These are phyloP conservation scores for Zygosaccharomyces bailii DNA, from an alignment of 805 yeast species.

Conservation along the genomic window DNA sequence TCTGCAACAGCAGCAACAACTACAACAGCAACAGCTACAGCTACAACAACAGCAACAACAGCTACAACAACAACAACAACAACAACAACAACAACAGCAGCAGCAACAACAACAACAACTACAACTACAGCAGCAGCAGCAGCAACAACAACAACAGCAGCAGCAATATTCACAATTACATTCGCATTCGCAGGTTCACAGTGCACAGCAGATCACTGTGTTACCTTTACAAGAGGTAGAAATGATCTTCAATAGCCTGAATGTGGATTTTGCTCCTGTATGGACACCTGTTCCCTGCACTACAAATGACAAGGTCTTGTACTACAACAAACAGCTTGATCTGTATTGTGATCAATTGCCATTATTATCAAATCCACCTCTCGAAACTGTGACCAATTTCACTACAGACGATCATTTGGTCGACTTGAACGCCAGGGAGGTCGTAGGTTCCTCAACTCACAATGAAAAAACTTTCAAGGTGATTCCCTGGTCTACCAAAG, in stretches of 20 bases:
- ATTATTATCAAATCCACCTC: conserved; percentile 39
- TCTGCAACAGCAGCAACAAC: conserved; percentile 4
- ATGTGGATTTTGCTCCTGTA: conserved; percentile 39
- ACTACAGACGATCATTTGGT: conserved; percentile 32
- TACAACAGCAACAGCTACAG: neutral
- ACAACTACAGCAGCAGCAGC: neutral
- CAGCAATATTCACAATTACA: conserved; percentile 5
- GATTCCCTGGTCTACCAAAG: conserved; percentile 9
- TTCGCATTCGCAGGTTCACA: conserved; percentile 1
- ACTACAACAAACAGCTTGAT: conserved; percentile 57
- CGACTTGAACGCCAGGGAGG: conserved; percentile 29
- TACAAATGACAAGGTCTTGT: conserved; percentile 51
- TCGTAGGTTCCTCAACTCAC: conserved; percentile 21
- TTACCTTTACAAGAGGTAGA: conserved; percentile 40
- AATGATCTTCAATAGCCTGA: conserved; percentile 36
- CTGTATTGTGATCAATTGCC: conserved; percentile 61
- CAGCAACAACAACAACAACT: neutral
- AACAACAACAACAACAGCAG: conserved; percentile 2
- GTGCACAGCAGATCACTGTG: conserved; percentile 24
- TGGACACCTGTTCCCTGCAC: conserved; percentile 59
- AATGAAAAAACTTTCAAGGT: conserved; percentile 15
- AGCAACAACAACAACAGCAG: conserved; percentile 12
- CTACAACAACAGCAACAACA: neutral
- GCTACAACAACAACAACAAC: conserved; percentile 14
- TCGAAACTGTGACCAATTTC: conserved; percentile 35